Base-by-base conservation (phyloP, 148 eudicot genomes). In the Talinum fruticosum region DNA sequence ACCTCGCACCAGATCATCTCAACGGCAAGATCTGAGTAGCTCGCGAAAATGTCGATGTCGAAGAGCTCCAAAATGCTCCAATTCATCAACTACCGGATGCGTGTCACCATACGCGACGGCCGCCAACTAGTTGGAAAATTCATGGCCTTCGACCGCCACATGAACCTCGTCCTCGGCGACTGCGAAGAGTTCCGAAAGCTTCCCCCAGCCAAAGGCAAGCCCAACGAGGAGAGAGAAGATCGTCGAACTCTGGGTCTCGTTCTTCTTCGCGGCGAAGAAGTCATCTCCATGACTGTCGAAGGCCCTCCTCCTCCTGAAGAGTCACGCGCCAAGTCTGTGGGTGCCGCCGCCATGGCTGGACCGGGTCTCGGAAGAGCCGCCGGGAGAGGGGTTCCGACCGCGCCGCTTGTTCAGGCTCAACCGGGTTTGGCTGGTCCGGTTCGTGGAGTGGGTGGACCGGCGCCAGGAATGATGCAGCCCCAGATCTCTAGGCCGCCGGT, bases 131-230 rank as follows among this genome's bases (percentile, higher is more conserved):
- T 92, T 80, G 99, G 99, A 0, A 92, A 92, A 57, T 95, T 95
- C 88, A 91, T 95, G 94, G 97, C 99, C 45, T 95, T 95, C 87
- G 99, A 95, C 71, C 96, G 97, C 64, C 99, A 92, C 90, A 95
- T 95, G 99, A 95, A 95, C 72, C 96, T 95, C 76, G 99, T 92
- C 29, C 87, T 95, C 71, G 99, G 97, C 51, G 97, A 94, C 66
- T 94, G 98, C 79, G 98, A 92, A 37, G 98, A 95, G 89, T 91
- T 88, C 68, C 99, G 99, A 8, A 90, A 89, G 64, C 90, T 92
- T 2, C 96, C 96, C 0, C 93, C 97, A 0, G 83, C 90, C 6
- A 93, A 91, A 57, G 91, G 91, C 18, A 81, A 76, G 32, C 79
- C 83, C 13, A 79, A 79, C 34, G 91, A 90, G 37, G 87, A 84